These are phyloP conservation scores for Colletotrichum sp. DNA, from an alignment of 2,329 filamentous ascomycete species.

Conservation along the genomic window DNA sequence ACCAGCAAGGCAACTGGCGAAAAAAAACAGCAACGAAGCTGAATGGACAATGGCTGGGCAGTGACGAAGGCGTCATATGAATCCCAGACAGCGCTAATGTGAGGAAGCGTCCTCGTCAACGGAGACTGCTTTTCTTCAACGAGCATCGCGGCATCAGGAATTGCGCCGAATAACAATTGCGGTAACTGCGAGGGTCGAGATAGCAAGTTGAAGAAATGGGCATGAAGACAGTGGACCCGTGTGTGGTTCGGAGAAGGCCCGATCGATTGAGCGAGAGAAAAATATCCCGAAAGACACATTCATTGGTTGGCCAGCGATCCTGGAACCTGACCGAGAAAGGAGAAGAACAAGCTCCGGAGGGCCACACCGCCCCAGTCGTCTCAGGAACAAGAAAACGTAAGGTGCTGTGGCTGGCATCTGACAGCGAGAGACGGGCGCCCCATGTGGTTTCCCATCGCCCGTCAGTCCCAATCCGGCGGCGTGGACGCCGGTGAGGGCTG, in stretches of 20 bases:
- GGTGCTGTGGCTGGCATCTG: background rate
- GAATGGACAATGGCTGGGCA: background rate
- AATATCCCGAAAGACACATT: background rate
- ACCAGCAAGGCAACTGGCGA: background rate
- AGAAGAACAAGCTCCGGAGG: background rate
- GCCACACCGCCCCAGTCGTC: background rate
- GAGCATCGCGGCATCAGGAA: background rate
- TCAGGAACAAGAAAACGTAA: background rate
- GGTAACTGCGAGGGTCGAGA: background rate
- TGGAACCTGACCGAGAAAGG: conserved; percentile 8
- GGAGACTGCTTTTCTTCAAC: background rate
- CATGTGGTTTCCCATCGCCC: background rate
- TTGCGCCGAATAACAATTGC: background rate
- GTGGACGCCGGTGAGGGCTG: background rate
- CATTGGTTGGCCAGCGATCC: conserved; percentile 1
- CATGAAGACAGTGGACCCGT: conserved; percentile 1
- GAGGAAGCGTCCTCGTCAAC: background rate
- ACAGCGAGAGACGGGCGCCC: background rate
- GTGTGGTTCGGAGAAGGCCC: conserved; percentile 12
- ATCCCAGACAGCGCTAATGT: background rate
- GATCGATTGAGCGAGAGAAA: conserved; percentile 18
- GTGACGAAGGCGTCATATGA: background rate
- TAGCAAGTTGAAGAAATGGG: background rate
- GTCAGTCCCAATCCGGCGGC: background rate
- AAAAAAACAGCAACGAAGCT: background rate